phyloP scores from a whole-genome alignment of 306 rosid genomes.

The Quercus mongolica region DNA sequence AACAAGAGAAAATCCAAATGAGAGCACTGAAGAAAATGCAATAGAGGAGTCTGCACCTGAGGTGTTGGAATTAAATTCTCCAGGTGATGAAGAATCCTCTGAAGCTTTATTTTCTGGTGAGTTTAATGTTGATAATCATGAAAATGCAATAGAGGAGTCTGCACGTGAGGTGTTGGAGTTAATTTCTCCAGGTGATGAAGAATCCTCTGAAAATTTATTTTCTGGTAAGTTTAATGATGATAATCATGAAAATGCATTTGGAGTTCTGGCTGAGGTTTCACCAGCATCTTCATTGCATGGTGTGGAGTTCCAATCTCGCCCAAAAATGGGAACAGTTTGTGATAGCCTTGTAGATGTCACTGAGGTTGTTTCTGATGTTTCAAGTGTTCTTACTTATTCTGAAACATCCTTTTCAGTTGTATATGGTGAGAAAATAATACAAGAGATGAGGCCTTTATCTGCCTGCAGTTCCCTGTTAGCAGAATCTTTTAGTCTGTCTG shows the following conservation, averaged over 20 bases:
- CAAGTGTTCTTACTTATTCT: constrained; percentile 4
- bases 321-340: neutral
- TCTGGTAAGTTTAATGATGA: constrained; percentile 12
- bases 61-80: constrained; percentile 21
- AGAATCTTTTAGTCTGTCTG: constrained; percentile 25
- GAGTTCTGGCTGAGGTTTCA: constrained; percentile 16
- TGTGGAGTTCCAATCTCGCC: neutral
- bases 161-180: constrained; percentile 15
- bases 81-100: constrained; percentile 26
- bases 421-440: constrained; percentile 23
- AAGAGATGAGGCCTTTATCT: constrained; percentile 17
- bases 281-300: constrained; percentile 9
- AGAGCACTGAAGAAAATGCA: constrained; percentile 28
- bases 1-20: constrained; percentile 25
- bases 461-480: constrained; percentile 14
- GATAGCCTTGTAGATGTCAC: constrained; percentile 9
- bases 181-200: constrained; percentile 26
- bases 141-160: constrained; percentile 19
- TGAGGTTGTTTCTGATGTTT: constrained; percentile 14
- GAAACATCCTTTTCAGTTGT: constrained; percentile 11
- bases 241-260: constrained; percentile 4
- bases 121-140: constrained; percentile 10
- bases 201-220: constrained; percentile 23
- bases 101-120: constrained; percentile 19
- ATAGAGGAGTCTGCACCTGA: constrained; percentile 11